Percentiles rank a stretch among this genome's conserved stretches.
Evolutionary conservation across 202 grass and related monocot species (phyloP).

Genomic region (Carex arenaria): DNA sequence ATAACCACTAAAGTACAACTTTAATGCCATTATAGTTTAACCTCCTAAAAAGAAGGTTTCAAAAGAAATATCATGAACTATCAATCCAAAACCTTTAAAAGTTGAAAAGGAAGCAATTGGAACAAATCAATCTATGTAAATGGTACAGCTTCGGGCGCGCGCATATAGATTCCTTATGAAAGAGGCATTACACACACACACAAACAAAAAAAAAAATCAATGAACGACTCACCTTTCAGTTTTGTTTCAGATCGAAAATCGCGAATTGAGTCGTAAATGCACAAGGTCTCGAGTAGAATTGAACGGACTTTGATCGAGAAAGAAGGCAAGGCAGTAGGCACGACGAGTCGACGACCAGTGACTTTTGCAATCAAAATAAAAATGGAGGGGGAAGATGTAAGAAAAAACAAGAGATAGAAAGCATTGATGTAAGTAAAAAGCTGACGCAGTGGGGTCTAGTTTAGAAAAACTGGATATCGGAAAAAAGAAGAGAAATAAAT

Average conservation of each 20-base stretch:
- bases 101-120: not conserved
- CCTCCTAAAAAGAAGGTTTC: not conserved
- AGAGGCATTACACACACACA: not conserved
- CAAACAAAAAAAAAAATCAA: not conserved
- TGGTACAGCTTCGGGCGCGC: too few species aligned
- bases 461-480: not conserved
- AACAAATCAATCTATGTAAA: not conserved
- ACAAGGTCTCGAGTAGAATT: not conserved
- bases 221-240: not conserved
- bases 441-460: too few species aligned
- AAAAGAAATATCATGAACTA: not conserved
- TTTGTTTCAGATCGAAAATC: constrained; percentile 11
- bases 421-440: not conserved
- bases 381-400: not conserved
- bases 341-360: not conserved
- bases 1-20: constrained; percentile 22
- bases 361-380: not conserved
- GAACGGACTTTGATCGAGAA: not conserved
- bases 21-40: not conserved
- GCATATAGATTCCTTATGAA: not conserved
- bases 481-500: too few species aligned
- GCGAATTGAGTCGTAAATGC: not conserved
- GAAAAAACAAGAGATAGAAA: not conserved
- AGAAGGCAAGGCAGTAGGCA: constrained; percentile 6
- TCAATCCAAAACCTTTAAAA: not conserved